Evolutionary conservation across 2,329 filamentous ascomycete species (phyloP), one percentile per base, ranked within the genome.

Genomic region (Claviceps monticola): DNA sequence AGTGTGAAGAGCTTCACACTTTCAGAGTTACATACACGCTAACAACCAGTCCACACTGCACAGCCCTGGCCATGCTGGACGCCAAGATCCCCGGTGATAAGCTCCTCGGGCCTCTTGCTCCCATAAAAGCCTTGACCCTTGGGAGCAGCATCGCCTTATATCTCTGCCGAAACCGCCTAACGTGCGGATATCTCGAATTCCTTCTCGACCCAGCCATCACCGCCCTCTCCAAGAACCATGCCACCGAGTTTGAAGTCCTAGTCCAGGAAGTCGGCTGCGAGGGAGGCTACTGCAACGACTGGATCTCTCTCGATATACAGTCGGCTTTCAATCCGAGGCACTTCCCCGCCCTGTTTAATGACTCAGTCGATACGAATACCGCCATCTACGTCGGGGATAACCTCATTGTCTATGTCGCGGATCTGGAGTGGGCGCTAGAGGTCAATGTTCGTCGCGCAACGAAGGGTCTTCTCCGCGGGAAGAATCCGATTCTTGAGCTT

Each of bases 181-280:
- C 57, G 16, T 60, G 59, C 9, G 53, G 55, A 13, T 56, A 61
- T 45, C 56, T 63, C 36, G 60, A 63, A 53, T 56, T 55, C 23
- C 48, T 64, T 4, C 55, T 60, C 36, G 59, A 62, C 47, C 61
- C 60, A 3, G 60, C 62, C 49, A 47, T 63, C 5, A 56, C 59
- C 14, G 55, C 58, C 3, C 55, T 52, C 29, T 34, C 29, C 2
- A 17, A 46, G 9, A 55, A 59, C 16, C 62, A 61, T 52, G 48
- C 51, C 7, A 38, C 52, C 7, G 57, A 58, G 13, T 56, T 62
- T 21, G 19, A 42, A 26, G 19, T 21, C n/a, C 55, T 52, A 5
- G 46, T 62, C 19, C n/a, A 36, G 6, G 26, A 41, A 4, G 58
- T 58, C 14, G 54, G 56, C 1, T 44, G 50, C 11, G 26, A 49